Percentiles rank a stretch among this genome's conserved stretches.
Conservation (phyloP, 352 stramenopile genomes). For the Globisporangium recalcitrans region DNA sequence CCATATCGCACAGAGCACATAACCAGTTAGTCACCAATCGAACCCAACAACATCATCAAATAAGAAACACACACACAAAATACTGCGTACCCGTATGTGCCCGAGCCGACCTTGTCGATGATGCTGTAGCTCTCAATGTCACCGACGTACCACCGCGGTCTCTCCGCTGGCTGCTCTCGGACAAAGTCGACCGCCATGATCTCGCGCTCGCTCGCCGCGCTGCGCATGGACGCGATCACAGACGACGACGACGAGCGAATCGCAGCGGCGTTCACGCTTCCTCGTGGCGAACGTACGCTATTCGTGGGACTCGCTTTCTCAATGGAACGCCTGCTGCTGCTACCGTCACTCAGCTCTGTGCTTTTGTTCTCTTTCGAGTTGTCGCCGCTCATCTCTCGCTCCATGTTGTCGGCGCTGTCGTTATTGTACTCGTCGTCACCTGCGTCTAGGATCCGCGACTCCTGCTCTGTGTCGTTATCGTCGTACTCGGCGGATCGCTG, state of each 20-base stretch:
- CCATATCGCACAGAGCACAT: background rate
- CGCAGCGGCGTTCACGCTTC: slow-evolving; percentile 10
- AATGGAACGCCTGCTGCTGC: background rate
- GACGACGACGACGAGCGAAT: slow-evolving; percentile 41
- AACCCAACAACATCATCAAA: too few species aligned
- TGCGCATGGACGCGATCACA: slow-evolving; percentile 65
- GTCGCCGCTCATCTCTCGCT: slow-evolving; percentile 1
- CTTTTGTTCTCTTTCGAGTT: slow-evolving; percentile 2
- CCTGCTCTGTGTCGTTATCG: slow-evolving; percentile 11
- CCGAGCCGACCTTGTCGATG: slow-evolving; percentile 84
- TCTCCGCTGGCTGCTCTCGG: slow-evolving; percentile 33
- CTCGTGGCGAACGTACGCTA: slow-evolving; percentile 9
- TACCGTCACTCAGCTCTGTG: background rate
- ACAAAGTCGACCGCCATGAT: slow-evolving; percentile 51
- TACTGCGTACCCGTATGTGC: slow-evolving; percentile 70
- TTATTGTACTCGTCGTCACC: slow-evolving; percentile 20
- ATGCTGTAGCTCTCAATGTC: slow-evolving; percentile 87
- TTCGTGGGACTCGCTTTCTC: background rate
- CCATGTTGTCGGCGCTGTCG: background rate
- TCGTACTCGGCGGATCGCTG: slow-evolving; percentile 4
- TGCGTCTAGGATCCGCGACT: slow-evolving; percentile 17
- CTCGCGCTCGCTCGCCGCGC: slow-evolving; percentile 64
- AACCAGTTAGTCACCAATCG: background rate
- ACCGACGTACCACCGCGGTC: slow-evolving; percentile 71
- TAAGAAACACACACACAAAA: slow-evolving; percentile 2